Conservation (phyloP, 2,329 filamentous ascomycete species). For the Fusarium sp. region DNA sequence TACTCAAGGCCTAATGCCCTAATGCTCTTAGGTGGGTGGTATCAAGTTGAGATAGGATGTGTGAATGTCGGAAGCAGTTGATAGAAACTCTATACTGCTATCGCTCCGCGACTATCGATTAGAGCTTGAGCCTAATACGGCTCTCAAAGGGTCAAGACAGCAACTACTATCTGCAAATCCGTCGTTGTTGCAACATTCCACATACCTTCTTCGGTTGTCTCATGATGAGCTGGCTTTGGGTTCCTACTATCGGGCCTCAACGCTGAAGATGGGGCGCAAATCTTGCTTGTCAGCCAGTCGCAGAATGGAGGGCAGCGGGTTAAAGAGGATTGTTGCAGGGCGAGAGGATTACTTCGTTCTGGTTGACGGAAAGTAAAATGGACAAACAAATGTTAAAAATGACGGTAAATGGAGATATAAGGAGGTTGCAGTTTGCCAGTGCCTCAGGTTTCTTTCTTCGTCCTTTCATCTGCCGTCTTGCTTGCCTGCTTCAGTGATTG, state of each 20-base stretch:
- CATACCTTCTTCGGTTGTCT: constrained; percentile 18
- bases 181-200: background rate
- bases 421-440: constrained; percentile 37
- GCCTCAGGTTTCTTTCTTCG: constrained; percentile 22
- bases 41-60: constrained; percentile 35
- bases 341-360: constrained; percentile 29
- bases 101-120: background rate
- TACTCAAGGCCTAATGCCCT: constrained; percentile 8
- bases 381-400: constrained; percentile 31
- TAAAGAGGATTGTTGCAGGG: constrained; percentile 34
- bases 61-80: constrained; percentile 24
- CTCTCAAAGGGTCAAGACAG: background rate
- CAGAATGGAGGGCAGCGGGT: constrained; percentile 36
- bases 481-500: constrained; percentile 1
- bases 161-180: background rate
- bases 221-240: constrained; percentile 32
- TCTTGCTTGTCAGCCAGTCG: constrained; percentile 33
- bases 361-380: constrained; percentile 28
- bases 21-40: constrained; percentile 29
- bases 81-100: background rate
- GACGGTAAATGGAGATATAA: constrained; percentile 37
- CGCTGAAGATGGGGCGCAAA: constrained; percentile 37
- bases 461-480: constrained; percentile 4
- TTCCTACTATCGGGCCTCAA: constrained; percentile 39
- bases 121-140: background rate